These are phyloP conservation scores for Scedosporium dehoogii DNA, from an alignment of 2,329 filamentous ascomycete species.

Conservation along the genomic window DNA sequence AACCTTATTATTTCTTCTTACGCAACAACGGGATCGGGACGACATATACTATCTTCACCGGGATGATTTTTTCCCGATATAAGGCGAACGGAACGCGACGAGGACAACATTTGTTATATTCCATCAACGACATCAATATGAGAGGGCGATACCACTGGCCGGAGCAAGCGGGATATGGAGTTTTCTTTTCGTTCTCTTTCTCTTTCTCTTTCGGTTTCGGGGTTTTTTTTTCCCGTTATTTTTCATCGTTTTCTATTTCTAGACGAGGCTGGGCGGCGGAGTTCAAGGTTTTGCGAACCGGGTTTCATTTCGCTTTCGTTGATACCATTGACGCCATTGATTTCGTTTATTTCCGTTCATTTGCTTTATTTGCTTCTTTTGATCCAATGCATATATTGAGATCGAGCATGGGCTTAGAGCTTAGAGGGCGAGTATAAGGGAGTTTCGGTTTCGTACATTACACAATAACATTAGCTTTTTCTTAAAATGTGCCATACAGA, in stretches of 20 bases:
- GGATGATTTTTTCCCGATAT: too few species aligned
- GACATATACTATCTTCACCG: too few species aligned
- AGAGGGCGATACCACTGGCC: too few species aligned
- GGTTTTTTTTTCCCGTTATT: neutral
- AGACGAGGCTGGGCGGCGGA: neutral
- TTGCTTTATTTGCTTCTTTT: neutral
- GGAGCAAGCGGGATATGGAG: neutral
- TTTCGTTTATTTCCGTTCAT: too few species aligned
- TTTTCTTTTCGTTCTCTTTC: neutral
- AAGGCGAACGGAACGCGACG: too few species aligned
- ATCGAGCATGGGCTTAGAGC: neutral
- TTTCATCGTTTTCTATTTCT: neutral
- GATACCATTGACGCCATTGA: too few species aligned
- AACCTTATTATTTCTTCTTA: too few species aligned
- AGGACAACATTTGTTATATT: too few species aligned
- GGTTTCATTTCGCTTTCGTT: too few species aligned
- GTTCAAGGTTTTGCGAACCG: too few species aligned
- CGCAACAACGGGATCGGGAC: too few species aligned
- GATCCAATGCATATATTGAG: neutral
- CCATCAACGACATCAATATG: too few species aligned
- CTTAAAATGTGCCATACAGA: neutral
- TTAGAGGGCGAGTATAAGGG: neutral
- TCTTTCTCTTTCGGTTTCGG: neutral
- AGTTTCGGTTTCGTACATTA: neutral
- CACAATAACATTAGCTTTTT: neutral